Percentiles rank a stretch among this genome's conserved stretches.
phyloP scores from a whole-genome alignment of 805 yeast species.

The Metschnikowia koreensis region DNA sequence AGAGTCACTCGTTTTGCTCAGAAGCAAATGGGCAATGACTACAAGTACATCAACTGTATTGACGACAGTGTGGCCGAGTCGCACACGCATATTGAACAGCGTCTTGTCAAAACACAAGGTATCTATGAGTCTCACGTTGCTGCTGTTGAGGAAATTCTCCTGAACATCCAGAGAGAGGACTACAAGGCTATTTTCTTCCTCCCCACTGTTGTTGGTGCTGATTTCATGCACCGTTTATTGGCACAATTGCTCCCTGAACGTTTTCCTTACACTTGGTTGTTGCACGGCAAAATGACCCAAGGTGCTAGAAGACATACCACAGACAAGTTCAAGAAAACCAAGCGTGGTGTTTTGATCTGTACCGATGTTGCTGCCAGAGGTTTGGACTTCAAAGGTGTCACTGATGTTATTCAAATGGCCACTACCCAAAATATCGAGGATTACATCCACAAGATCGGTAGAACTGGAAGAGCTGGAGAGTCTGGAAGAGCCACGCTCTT shows the following conservation, averaged over 20 bases:
- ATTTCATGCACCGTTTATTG: conserved; percentile 49
- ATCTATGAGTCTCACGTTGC: conserved; percentile 61
- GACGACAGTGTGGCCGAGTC: conserved; percentile 67
- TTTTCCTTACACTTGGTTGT: conserved; percentile 19
- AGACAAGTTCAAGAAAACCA: conserved; percentile 44
- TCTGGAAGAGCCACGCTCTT: conserved; percentile 69
- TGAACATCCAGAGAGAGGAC: conserved; percentile 31
- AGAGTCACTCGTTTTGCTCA: conserved; percentile 66
- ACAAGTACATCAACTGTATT: conserved; percentile 69
- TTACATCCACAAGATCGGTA: conserved; percentile 90
- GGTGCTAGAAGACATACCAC: conserved; percentile 61
- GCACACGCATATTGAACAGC: conserved; percentile 75
- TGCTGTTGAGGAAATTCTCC: conserved; percentile 47
- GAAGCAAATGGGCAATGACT: conserved; percentile 50
- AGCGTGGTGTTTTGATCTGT: conserved; percentile 64
- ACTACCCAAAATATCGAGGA: conserved; percentile 72
- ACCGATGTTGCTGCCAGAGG: conserved; percentile 97
- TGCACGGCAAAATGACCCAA: conserved; percentile 79
- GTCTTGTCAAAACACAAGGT: conserved; percentile 51
- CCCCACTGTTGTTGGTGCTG: conserved; percentile 73
- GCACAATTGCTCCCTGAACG: conserved; percentile 10
- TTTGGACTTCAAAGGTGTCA: conserved; percentile 86
- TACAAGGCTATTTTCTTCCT: conserved; percentile 83
- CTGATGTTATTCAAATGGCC: conserved; percentile 82
- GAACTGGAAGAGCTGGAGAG: conserved; percentile 92